Evolutionary conservation across 345 rosid genomes (phyloP).

Genomic region (Populus davidiana): DNA sequence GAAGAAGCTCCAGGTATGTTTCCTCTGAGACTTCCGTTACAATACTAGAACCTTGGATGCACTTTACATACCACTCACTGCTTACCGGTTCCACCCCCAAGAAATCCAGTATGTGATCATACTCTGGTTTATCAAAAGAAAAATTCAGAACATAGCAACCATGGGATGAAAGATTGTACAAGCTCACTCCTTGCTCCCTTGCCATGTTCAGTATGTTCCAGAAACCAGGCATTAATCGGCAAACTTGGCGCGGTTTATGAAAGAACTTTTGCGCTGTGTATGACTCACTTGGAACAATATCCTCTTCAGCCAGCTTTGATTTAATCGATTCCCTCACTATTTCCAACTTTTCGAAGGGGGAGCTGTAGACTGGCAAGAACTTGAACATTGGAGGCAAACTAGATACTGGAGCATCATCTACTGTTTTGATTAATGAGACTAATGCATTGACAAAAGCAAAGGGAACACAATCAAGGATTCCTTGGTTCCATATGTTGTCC

Average conservation of each 20-base stretch:
- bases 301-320: constrained; percentile 32
- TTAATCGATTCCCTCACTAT: constrained; percentile 42
- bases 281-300: constrained; percentile 58
- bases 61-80: constrained; percentile 56
- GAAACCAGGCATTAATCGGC: constrained; percentile 55
- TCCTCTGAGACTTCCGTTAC: constrained; percentile 43
- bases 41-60: constrained; percentile 55
- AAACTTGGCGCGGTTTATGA: constrained; percentile 51
- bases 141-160: constrained; percentile 43
- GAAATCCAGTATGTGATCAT: constrained; percentile 44
- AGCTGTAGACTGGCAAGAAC: constrained; percentile 54
- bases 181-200: constrained; percentile 40
- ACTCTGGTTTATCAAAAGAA: constrained; percentile 39
- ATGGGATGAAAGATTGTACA: constrained; percentile 63
- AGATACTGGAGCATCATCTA: constrained; percentile 46
- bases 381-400: constrained; percentile 45
- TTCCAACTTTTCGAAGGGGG: constrained; percentile 37
- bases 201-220: constrained; percentile 57
- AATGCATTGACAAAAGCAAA: constrained; percentile 60
- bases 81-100: constrained; percentile 44
- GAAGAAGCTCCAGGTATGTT: constrained; percentile 47
- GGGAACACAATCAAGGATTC: constrained; percentile 63
- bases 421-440: constrained; percentile 46
- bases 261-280: constrained; percentile 51
- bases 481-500: constrained; percentile 72